Percentiles rank a stretch among this genome's conserved stretches.
Conservation (phyloP, 2,329 filamentous ascomycete genomes). For the Ploettnerulaceae sp. region DNA sequence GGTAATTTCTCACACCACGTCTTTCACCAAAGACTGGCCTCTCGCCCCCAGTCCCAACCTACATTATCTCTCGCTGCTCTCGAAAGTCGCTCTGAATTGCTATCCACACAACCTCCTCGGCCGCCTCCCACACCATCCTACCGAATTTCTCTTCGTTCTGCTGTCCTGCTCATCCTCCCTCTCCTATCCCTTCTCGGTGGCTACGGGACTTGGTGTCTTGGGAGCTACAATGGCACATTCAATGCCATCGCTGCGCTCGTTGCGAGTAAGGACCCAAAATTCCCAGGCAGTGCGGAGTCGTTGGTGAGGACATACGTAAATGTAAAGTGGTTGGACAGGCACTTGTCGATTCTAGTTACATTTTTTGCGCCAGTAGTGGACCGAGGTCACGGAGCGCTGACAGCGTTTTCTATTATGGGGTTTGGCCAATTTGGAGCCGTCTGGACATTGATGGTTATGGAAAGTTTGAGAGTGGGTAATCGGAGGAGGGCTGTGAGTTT, state of each 20-base stretch:
- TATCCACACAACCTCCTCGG: conserved; percentile 2
- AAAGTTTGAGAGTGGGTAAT: conserved; percentile 42
- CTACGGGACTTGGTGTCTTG: conserved; percentile 19
- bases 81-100: too few species aligned
- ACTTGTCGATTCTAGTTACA: conserved; percentile 21
- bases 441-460: conserved; percentile 37
- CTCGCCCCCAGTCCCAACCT: background rate
- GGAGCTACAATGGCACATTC: conserved; percentile 23
- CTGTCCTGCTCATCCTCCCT: conserved; percentile 21
- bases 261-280: conserved; percentile 10
- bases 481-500: conserved; percentile 37
- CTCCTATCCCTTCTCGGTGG: conserved; percentile 20
- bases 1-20: background rate
- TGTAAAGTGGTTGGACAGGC: conserved; percentile 22
- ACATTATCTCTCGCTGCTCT: too few species aligned
- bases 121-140: conserved; percentile 10
- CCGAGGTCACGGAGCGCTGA: conserved; percentile 14
- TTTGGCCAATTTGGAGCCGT: conserved; percentile 29
- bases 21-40: background rate
- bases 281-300: conserved; percentile 18
- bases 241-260: conserved; percentile 13
- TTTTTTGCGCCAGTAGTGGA: conserved; percentile 29
- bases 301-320: conserved; percentile 25
- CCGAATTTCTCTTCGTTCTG: conserved; percentile 14
- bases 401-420: conserved; percentile 22